Evolutionary conservation across 2,329 filamentous ascomycete genomes (phyloP), one percentile per base, ranked within the genome.

Genomic region (Hypoxylon sp.): DNA sequence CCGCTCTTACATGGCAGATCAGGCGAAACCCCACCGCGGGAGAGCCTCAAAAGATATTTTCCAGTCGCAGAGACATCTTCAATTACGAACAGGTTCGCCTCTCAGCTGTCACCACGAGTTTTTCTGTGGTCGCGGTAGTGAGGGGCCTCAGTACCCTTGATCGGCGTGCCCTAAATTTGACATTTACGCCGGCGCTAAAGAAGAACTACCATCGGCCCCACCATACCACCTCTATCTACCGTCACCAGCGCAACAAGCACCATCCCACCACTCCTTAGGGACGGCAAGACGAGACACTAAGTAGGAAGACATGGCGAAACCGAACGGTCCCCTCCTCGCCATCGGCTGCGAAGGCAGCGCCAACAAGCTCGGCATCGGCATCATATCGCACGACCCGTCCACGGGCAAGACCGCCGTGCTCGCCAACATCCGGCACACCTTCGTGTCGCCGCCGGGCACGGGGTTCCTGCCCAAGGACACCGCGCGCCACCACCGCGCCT

Each of bases 381-480:
- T 99, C 62, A 97, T 99, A 78, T 87, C 89, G 22, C 96, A 98
- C 82, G 84, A 89, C 60, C 80, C 73, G 56, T 78, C 81, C 26
- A 81, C 84, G 64, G 79, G 81, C 63, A 81, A 85, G 36, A 86
- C 91, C 18, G 81, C 84, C 70, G 90, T 99, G 76, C 92, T 99
- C 71, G 90, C 94, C 76, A 99, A 99, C 82, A 86, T 99, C 70
- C 91, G 96, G 57, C 92, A 98, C 82, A 99, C 96, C 18, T 99
- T 95, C 81, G 85, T 91, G 73, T 92, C 95, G 45, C 95, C 96
- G 3, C 93, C 96, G 0, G 96, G 96, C 44, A 92, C 94, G 64
- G 96, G 96, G 3, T 98, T 99, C 80, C 87, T 98, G 3, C 96
- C 96, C 66, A 97, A 98, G 78, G 96, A 99, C 81, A 97, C 95